A percentile compares a stretch with the other conserved stretches of the same genome.
These are phyloP conservation scores for Aspergillus heteromorphus DNA, from an alignment of 495 filamentous ascomycete species.

Conservation along the genomic window DNA sequence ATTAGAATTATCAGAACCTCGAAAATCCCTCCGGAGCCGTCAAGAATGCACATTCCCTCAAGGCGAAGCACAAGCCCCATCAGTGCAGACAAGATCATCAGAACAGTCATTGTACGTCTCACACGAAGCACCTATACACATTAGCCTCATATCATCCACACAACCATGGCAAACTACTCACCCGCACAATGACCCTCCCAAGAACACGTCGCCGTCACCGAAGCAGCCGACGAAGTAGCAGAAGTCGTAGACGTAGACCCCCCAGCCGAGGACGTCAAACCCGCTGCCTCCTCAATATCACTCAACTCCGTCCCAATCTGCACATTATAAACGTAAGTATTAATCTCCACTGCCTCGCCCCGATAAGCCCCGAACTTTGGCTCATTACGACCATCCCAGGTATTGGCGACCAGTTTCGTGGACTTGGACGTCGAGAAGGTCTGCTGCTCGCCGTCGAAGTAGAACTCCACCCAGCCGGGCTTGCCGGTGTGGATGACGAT, in stretches of 20 bases:
- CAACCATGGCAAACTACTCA: not conserved
- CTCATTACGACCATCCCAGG: constrained; percentile 3
- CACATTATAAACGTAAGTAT: constrained; percentile 9
- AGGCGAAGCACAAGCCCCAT: not conserved
- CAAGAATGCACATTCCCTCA: not conserved
- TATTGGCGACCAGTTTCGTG: constrained; percentile 2
- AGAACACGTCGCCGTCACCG: not conserved
- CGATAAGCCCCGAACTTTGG: constrained; percentile 15
- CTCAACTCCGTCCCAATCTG: constrained; percentile 8
- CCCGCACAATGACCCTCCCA: not conserved
- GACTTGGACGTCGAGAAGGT: not conserved
- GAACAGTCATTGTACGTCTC: not conserved
- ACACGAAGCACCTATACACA: not conserved
- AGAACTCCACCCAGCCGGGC: constrained; percentile 11
- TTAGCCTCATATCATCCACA: not conserved
- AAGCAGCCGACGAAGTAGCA: not conserved
- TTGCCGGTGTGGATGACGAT: constrained; percentile 9
- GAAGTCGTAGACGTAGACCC: not conserved
- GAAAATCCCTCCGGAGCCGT: too few species aligned
- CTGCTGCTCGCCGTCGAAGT: constrained; percentile 13
- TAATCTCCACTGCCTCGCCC: constrained; percentile 7
- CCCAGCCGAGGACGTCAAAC: not conserved
- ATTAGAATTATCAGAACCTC: too few species aligned
- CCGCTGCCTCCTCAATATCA: constrained; percentile 8
- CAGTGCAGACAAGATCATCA: not conserved